These are phyloP conservation scores for Gossypium thurberi DNA, from an alignment of 345 rosid genomes.

Conservation along the genomic window DNA sequence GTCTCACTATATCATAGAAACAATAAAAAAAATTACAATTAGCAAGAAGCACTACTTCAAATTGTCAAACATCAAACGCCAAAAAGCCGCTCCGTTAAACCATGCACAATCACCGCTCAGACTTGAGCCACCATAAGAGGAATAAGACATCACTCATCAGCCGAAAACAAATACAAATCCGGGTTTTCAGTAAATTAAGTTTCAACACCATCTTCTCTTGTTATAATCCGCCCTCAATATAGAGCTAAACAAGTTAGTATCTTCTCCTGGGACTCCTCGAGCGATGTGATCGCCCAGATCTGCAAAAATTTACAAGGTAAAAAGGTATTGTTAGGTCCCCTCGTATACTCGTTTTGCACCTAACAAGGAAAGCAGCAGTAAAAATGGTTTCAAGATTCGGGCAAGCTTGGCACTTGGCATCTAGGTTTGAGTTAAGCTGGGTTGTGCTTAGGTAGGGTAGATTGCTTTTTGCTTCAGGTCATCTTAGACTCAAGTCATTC, in stretches of 20 bases:
- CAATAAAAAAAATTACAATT: neutral
- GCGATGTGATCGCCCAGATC: conserved; percentile 55
- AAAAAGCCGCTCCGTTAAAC: neutral
- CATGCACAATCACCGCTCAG: neutral
- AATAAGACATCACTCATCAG: neutral
- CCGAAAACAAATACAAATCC: neutral
- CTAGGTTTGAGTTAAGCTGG: neutral
- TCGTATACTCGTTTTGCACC: no score
- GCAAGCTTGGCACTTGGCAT: neutral
- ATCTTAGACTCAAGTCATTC: neutral
- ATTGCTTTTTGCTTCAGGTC: neutral
- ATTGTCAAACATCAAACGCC: neutral
- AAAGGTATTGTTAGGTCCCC: neutral
- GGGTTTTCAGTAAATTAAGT: neutral
- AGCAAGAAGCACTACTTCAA: neutral
- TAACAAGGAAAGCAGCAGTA: neutral
- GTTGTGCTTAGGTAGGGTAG: neutral
- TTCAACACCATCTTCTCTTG: neutral
- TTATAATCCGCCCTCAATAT: neutral
- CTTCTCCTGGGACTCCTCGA: conserved; percentile 81
- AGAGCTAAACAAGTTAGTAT: conserved; percentile 26
- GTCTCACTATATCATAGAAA: neutral
- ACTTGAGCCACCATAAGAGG: neutral
- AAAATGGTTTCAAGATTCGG: neutral
- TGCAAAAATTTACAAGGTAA: conserved; percentile 21